These are phyloP conservation scores for Paramecium pentaurelia DNA, from an alignment of 73 alveolate genomes.

Conservation along the genomic window DNA sequence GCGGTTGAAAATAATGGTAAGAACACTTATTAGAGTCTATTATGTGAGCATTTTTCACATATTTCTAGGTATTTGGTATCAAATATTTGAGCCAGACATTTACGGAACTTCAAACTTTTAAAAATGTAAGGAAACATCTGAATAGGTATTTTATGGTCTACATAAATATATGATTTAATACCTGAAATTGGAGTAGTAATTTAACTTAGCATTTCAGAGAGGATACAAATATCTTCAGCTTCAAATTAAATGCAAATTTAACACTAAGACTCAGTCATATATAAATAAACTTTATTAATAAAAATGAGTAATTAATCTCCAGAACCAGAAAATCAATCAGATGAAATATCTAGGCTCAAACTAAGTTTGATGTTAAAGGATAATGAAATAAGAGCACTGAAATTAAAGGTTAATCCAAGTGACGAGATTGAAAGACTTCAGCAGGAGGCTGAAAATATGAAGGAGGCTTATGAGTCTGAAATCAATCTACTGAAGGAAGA, in stretches of 20 bases:
- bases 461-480: neutral
- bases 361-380: neutral
- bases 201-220: neutral
- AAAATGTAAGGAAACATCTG: neutral
- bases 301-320: slow-evolving; percentile 21
- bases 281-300: slow-evolving; percentile 12
- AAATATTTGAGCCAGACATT: slow-evolving; percentile 10
- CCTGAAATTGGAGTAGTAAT: neutral
- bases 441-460: neutral
- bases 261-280: slow-evolving; percentile 36
- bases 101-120: neutral
- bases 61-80: slow-evolving; percentile 45
- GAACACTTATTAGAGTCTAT: neutral
- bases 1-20: neutral
- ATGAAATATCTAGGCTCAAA: neutral
- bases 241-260: slow-evolving; percentile 23
- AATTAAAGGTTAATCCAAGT: slow-evolving; percentile 6
- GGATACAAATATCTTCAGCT: slow-evolving; percentile 35
- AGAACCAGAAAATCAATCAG: neutral
- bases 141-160: neutral
- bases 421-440: slow-evolving; percentile 21
- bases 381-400: slow-evolving; percentile 44
- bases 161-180: neutral
- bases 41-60: slow-evolving; percentile 25
- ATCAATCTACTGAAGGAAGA: neutral